Evolutionary conservation across 441 rosid genomes (phyloP).

Genomic region (Lepidium campestre): DNA sequence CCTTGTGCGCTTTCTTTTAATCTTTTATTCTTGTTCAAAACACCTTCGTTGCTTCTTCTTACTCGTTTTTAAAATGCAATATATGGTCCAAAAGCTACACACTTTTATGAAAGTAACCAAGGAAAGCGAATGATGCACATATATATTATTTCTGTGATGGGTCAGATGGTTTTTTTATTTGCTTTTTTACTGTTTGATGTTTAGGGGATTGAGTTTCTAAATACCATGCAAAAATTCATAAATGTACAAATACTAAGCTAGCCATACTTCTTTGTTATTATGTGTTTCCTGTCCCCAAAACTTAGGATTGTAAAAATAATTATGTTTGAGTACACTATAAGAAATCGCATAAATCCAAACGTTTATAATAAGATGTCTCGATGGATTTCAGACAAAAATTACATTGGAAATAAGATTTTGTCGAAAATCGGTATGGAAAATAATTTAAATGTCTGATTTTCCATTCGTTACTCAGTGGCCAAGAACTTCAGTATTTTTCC

Average conservation of each 20-base stretch:
- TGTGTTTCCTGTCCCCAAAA: not conserved
- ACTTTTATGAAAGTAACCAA: slow-evolving; percentile 49
- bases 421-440: too few species aligned
- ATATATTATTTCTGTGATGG: slow-evolving; percentile 17
- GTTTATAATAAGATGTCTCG: too few species aligned
- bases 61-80: slow-evolving; percentile 24
- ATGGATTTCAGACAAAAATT: too few species aligned
- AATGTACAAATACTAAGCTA: not conserved
- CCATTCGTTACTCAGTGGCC: not conserved
- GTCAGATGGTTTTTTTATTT: slow-evolving; percentile 23
- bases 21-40: slow-evolving; percentile 23
- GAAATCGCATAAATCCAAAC: too few species aligned
- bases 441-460: not conserved
- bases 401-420: too few species aligned
- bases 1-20: slow-evolving; percentile 24
- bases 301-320: not conserved
- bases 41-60: slow-evolving; percentile 15
- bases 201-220: not conserved
- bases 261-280: slow-evolving; percentile 13
- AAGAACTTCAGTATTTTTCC: not conserved
- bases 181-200: slow-evolving; percentile 17
- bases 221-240: slow-evolving; percentile 7
- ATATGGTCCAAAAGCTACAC: slow-evolving; percentile 49
- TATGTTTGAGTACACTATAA: too few species aligned
- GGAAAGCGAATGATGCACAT: slow-evolving; percentile 27